phyloP scores from a whole-genome alignment of 305 asterid genomes.

The Ajuga reptans region DNA sequence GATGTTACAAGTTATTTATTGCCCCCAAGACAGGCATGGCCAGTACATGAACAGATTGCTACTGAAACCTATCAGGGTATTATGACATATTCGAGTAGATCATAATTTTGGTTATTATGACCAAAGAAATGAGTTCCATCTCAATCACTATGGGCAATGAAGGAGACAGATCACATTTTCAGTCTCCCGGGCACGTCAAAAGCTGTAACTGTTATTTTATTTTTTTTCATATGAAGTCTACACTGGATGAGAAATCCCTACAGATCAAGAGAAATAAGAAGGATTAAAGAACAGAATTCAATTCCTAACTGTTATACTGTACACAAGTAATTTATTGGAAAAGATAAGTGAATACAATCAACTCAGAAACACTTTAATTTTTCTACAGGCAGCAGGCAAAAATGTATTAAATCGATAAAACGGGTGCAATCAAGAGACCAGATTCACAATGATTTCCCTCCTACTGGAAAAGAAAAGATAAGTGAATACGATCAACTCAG shows the following conservation, averaged over 20 bases:
- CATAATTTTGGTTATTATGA: not conserved
- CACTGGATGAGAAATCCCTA: no score
- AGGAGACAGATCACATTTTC: conserved; percentile 1
- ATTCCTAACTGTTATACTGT: not conserved
- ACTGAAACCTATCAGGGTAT: not conserved
- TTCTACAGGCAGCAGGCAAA: no score
- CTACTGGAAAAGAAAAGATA: not conserved
- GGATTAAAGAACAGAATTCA: no score
- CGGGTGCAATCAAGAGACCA: no score
- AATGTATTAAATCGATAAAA: no score
- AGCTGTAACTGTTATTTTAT: not conserved
- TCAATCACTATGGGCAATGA: not conserved
- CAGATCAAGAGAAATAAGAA: no score
- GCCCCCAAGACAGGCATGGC: not conserved
- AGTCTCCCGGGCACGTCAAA: not conserved
- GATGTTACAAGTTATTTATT: not conserved
- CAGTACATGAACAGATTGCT: not conserved
- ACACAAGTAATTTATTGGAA: not conserved
- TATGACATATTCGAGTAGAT: not conserved
- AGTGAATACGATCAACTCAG: conserved; percentile 8
- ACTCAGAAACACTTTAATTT: not conserved
- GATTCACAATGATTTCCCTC: no score
- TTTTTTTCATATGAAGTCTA: no score
- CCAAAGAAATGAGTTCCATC: not conserved
- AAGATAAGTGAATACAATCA: conserved; percentile 11